Base-by-base conservation (phyloP, 768 basidiomycete species). In the Boletus rubescentipes region DNA sequence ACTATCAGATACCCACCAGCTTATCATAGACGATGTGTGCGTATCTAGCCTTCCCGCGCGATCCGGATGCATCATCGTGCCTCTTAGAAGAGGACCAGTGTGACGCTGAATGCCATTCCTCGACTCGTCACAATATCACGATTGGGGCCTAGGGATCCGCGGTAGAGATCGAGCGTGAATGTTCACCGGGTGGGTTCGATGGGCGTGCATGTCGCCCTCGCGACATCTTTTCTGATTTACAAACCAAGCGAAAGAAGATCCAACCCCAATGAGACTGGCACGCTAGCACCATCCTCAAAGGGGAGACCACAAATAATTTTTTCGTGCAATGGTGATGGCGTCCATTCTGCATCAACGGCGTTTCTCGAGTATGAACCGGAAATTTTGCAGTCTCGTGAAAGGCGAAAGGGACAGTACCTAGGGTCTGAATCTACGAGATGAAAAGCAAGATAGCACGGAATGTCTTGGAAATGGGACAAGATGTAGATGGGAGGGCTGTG, bases 41-140 rank as follows among this genome's bases (percentile, higher is more conserved):
- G 26, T 31, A 23, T 52, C 46, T n/a, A 20, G 9, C 10, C 1
- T 3, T 21, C n/a, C 29, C 20, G 45, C 39, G 40, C 29, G 43
- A 46, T 18, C 34, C 38, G 7, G 52, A 35, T 35, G 34, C 23
- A 5, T 48, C 29, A 46, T 21, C 44, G 46, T 10, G 16, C 14
- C 5, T 29, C 41, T 3, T 0, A 36, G 40, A 53, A 46, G 51
- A 16, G 41, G 26, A 20, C 32, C 7, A 2, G 40, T 10, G 40
- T 30, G 54, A 46, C 35, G 49, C 1, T 49, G 65, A 50, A 62
- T 67, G 43, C 58, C 58, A 66, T n/a, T 26, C 23, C 21, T 31
- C 14, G 37, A 49, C 56, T 54, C 58, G 52, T 66, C 66, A 68
- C 65, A 56, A 18, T 5, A 15, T 66, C 66, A 66, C 66, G 20